Conservation (phyloP, 2,329 filamentous ascomycete genomes). For the Claviceps maximensis region DNA sequence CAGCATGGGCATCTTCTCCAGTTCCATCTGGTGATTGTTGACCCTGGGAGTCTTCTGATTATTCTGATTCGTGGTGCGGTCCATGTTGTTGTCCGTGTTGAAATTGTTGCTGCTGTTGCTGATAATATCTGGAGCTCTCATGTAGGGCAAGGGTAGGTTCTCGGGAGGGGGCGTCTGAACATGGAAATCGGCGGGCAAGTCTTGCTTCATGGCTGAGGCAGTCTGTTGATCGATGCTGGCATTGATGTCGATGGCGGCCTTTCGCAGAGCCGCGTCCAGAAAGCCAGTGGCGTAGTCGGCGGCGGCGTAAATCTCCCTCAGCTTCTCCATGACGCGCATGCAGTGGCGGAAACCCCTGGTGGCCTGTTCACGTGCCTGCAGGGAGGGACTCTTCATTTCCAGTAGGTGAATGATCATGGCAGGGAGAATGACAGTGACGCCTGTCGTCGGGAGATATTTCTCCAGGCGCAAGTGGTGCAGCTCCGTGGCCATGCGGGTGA, state of each 20-base stretch:
- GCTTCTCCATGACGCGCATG: conserved; percentile 78
- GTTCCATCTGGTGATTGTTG: neutral
- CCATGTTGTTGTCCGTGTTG: conserved; percentile 11
- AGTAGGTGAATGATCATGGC: conserved; percentile 90
- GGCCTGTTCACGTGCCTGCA: conserved; percentile 57
- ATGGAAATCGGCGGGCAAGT: conserved; percentile 22
- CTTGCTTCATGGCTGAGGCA: conserved; percentile 23
- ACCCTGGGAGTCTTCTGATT: too few relatives aligned
- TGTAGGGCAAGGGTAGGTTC: conserved; percentile 28
- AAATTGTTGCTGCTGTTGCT: conserved; percentile 20
- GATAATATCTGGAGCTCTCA: conserved; percentile 27
- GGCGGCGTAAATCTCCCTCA: conserved; percentile 81
- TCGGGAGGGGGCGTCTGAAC: conserved; percentile 42
- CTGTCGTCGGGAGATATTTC: conserved; percentile 71
- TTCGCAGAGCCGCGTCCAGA: conserved; percentile 80
- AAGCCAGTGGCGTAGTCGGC: conserved; percentile 96
- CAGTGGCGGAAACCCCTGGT: conserved; percentile 77
- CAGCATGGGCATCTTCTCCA: conserved; percentile 20
- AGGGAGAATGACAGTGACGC: conserved; percentile 79
- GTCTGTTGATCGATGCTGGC: conserved; percentile 20
- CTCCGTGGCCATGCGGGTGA: conserved; percentile 70
- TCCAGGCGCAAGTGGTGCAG: conserved; percentile 62
- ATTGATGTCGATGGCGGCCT: conserved; percentile 64
- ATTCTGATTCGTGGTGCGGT: neutral
- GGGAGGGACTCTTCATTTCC: conserved; percentile 75